Evolutionary conservation across 108 stramenopile genomes (phyloP), one percentile per base, ranked within the genome.

Genomic region (Fistulifera solaris): DNA sequence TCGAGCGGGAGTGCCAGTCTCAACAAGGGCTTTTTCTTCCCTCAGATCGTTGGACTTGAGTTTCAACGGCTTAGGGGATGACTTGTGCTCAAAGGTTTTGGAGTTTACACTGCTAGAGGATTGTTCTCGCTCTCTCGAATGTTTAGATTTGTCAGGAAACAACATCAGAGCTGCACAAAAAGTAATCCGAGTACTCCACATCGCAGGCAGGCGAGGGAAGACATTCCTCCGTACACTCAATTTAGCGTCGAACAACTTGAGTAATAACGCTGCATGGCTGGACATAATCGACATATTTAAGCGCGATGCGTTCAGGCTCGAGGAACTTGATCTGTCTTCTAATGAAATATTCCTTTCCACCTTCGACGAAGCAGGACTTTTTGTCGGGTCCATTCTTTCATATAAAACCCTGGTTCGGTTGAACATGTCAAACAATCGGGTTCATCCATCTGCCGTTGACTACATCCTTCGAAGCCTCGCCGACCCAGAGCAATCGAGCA

Each of bases 111-210:
- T 76, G 27, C 50, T 67, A 18, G 66, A 73, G 19, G 61, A 73
- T 24, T 78, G 75, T 21, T 62, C 75, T 7, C 73, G 77, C 51
- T 60, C 42, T 14, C 27, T 83, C 14, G 81, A 83, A 51, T 59
- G 66, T 31, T 69, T 83, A 1, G 81, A 83, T 48, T 42, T 83
- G 4, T 76, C 81, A 2, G 69, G 67, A 17, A 82, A 83, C 43
- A 22, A 42, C 27, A 83, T 83, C 39, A 56, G 68, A 35, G 44
- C 54, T 40, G 81, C 75, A 21, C 56, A 55, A 8, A 57, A 59
- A 15, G 71, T 77, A 2, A 45, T 62, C 1, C 52, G 43, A 48
- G 75, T 67, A 48, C 26, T 83, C 26, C 40, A 51, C 16, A 69
- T 50, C 28, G 23, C 61, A 3, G 35, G 47, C n/a, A 52, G 27